Evolutionary conservation across 192 early-diverging fungal genomes (phyloP), one percentile per base, ranked within the genome.

Genomic region (Dimargaris verticillata): DNA sequence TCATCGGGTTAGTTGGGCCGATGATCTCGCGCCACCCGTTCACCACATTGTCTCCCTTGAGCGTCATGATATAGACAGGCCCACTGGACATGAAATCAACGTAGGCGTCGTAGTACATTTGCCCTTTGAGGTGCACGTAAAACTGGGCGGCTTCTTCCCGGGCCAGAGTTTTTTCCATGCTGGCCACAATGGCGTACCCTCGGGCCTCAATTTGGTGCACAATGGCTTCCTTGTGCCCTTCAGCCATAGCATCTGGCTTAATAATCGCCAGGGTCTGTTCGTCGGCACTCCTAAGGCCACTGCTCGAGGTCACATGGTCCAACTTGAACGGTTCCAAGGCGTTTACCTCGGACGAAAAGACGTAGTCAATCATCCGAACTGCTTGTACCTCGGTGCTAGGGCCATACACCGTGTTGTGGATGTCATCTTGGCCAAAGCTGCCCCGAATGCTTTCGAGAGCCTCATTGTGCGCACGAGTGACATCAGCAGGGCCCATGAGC

Each of bases 341-440:
- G 26, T 65, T 63, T 7, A 76, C 64, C 1, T 54, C 52, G 44
- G 71, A 65, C 0, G 72, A 73, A 58, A 82, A 82, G 5, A 75
- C 66, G 42, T 80, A 53, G 10, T 53, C 63, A 44, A 82, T 68
- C 62, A 79, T 71, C 29, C 61, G 63, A 25, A 59, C 69, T 3
- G 79, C 79, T 50, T 70, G 68, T 20, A 67, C 68, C 25, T 68
- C 53, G 66, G 71, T 70, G 58, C 70, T 68, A 22, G 77, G 74
- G 45, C 77, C 79, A 48, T 82, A 72, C 7, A 71, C 71, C 24
- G 79, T 76, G 62, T 79, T 79, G 53, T 76, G 76, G 50, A 75
- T 66, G 45, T 65, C 67, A 63, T 82, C 80, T 20, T 65, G 64
- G 22, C 72, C 80, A 42, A 80, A 74, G 33, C 71, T 70, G n/a